phyloP scores from a whole-genome alignment of 805 yeast genomes.

The Candida vaughaniae region DNA sequence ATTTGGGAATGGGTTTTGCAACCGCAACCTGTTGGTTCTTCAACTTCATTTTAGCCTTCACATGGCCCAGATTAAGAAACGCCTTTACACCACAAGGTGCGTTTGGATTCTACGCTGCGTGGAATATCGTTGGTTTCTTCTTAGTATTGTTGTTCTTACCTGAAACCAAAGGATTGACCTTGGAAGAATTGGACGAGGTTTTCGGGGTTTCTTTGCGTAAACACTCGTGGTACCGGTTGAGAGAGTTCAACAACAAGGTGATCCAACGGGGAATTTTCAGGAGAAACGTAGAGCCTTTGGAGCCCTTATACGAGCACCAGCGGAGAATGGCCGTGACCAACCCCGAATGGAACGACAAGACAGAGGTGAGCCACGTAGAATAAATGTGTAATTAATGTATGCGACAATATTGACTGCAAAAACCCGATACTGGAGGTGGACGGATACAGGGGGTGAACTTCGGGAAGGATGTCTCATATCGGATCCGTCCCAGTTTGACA shows the following conservation, averaged over 20 bases:
- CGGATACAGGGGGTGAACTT: background rate
- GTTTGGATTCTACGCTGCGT: conserved; percentile 84
- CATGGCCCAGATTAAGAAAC: conserved; percentile 72
- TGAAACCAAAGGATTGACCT: conserved; percentile 64
- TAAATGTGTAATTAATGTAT: conserved; percentile 7
- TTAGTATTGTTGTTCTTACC: conserved; percentile 70
- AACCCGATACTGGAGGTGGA: no score
- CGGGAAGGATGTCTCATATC: no score
- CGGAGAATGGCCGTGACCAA: conserved; percentile 57
- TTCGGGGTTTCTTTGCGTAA: conserved; percentile 55
- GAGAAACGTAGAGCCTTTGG: conserved; percentile 45
- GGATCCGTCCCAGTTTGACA: background rate
- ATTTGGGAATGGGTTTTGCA: conserved; percentile 77
- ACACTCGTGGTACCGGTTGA: conserved; percentile 49
- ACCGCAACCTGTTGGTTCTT: conserved; percentile 76
- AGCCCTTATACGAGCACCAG: conserved; percentile 54
- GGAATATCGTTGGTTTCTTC: conserved; percentile 72
- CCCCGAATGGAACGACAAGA: conserved; percentile 61
- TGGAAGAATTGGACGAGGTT: conserved; percentile 76
- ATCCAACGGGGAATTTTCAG: conserved; percentile 47
- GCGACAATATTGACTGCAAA: no score
- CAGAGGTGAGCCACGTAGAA: conserved; percentile 55
- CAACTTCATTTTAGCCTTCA: conserved; percentile 65
- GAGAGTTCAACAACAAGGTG: conserved; percentile 32
- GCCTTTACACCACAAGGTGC: conserved; percentile 82